Conservation (phyloP, 2,329 filamentous ascomycete genomes). For the Pyrenochaeta sp. region DNA sequence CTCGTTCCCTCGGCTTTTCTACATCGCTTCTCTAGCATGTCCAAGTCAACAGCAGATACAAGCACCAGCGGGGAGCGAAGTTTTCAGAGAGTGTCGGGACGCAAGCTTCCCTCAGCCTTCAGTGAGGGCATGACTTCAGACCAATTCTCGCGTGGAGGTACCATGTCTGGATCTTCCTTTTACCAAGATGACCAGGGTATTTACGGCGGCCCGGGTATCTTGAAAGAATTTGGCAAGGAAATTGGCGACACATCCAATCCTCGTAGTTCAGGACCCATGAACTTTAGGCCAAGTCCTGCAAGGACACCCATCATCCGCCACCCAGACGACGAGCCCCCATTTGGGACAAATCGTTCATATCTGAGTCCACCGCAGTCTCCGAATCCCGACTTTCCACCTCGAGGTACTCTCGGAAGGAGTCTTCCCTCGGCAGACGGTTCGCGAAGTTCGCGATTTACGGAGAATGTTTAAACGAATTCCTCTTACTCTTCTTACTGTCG, state of each 20-base stretch:
- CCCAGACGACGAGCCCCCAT: constrained; percentile 38
- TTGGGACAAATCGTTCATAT: constrained; percentile 29
- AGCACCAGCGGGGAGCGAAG: constrained; percentile 52
- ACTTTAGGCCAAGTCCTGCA: constrained; percentile 65
- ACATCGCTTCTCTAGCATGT: constrained; percentile 50
- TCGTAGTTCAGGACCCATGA: constrained; percentile 35
- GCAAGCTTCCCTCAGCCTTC: constrained; percentile 59
- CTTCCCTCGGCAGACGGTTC: constrained; percentile 57
- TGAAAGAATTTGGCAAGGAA: constrained; percentile 40
- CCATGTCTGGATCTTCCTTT: constrained; percentile 52
- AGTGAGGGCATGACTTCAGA: constrained; percentile 57
- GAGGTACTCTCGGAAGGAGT: constrained; percentile 52
- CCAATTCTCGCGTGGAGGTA: constrained; percentile 41
- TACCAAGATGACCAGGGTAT: constrained; percentile 56
- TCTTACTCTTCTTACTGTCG: constrained; percentile 33
- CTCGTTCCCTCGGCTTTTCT: constrained; percentile 51
- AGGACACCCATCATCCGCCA: constrained; percentile 68
- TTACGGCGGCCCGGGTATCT: constrained; percentile 44
- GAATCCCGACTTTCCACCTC: constrained; percentile 36
- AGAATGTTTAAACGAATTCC: constrained; percentile 52
- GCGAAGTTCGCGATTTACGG: constrained; percentile 56
- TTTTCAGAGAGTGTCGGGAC: constrained; percentile 58
- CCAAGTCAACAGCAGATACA: constrained; percentile 46
- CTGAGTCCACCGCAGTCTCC: constrained; percentile 52
- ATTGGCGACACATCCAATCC: constrained; percentile 29